Evolutionary conservation across 345 rosid genomes (phyloP).

Genomic region (Pistacia integerrima): DNA sequence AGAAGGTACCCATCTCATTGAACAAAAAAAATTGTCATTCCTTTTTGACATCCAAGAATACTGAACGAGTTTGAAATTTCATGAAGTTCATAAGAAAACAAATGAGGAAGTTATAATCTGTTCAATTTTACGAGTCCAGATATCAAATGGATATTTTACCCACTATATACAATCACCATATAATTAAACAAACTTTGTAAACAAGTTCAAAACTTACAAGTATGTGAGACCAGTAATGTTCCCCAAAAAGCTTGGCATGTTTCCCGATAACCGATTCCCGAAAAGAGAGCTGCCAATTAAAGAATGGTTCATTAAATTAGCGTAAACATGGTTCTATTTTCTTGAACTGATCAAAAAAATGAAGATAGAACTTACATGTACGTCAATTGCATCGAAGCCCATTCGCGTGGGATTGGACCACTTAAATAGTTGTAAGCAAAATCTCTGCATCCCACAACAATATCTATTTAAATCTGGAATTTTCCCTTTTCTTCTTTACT

Average conservation of each 20-base stretch:
- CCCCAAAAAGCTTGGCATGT: conserved; percentile 42
- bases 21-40: background rate
- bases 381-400: conserved; percentile 51
- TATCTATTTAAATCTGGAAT: background rate
- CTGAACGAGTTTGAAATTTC: background rate
- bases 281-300: conserved; percentile 39
- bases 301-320: background rate
- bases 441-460: conserved; percentile 45
- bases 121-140: background rate
- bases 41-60: background rate
- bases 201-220: conserved; percentile 33
- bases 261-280: conserved; percentile 49
- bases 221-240: conserved; percentile 38
- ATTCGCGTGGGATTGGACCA: conserved; percentile 61
- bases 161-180: background rate
- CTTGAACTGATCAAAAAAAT: background rate
- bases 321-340: background rate
- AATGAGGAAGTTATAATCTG: background rate
- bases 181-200: background rate
- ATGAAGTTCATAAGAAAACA: background rate
- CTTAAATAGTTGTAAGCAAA: conserved; percentile 54
- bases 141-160: background rate
- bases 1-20: background rate
- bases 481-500: background rate
- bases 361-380: conserved; percentile 45